These are phyloP conservation scores for Pseudopediastrum boryanum DNA, from an alignment of 139 green algal species.

Conservation along the genomic window DNA sequence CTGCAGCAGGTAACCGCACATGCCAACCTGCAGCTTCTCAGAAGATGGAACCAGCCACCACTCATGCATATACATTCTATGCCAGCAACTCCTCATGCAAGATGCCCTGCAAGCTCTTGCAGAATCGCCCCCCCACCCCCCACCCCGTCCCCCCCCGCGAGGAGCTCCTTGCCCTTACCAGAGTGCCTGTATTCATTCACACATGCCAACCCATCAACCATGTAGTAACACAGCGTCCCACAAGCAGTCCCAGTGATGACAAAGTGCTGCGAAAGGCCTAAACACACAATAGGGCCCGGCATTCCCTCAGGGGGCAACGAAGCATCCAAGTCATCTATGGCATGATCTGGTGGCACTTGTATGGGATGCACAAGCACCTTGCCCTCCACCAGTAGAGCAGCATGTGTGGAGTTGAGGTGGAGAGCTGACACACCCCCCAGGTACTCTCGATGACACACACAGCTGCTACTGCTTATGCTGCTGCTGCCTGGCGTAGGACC, in stretches of 20 bases:
- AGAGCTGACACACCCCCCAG: slow-evolving; percentile 55
- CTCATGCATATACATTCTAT: too few species aligned
- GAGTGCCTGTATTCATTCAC: slow-evolving; percentile 76
- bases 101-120: too few species aligned
- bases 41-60: too few species aligned
- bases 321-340: background rate
- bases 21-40: too few species aligned
- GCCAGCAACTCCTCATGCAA: too few species aligned
- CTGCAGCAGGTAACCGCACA: too few species aligned
- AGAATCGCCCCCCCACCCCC: too few species aligned
- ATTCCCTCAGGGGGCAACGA: too few species aligned
- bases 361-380: slow-evolving; percentile 71
- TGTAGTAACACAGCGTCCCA: slow-evolving; percentile 68
- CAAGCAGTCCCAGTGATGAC: slow-evolving; percentile 57
- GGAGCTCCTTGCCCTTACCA: too few species aligned
- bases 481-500: slow-evolving; percentile 25
- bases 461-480: slow-evolving; percentile 45
- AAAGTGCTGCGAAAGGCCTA: slow-evolving; percentile 66
- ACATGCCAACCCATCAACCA: slow-evolving; percentile 41
- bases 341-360: slow-evolving; percentile 11
- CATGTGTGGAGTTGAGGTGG: slow-evolving; percentile 58
- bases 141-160: too few species aligned
- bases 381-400: slow-evolving; percentile 64
- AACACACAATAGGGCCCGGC: slow-evolving; percentile 49
- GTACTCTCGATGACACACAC: too few species aligned